A percentile compares a stretch with the other conserved stretches of the same genome.
These are phyloP conservation scores for Schwanniomyces occidentalis DNA, from an alignment of 805 yeast genomes.

Conservation along the genomic window DNA sequence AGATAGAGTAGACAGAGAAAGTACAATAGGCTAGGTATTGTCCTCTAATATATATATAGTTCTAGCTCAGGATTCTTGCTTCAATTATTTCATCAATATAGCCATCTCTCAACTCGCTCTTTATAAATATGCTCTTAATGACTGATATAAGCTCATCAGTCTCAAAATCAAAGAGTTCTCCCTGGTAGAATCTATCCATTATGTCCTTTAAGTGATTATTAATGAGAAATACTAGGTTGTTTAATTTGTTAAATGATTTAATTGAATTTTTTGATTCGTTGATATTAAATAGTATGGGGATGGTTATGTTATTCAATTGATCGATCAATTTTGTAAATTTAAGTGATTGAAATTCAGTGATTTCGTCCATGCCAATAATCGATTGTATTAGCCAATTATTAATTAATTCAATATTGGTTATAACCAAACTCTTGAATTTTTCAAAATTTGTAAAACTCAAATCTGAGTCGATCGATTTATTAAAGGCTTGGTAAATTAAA, in stretches of 20 bases:
- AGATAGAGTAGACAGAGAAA: too few species aligned
- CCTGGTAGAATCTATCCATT: conserved; percentile 51
- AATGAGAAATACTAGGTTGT: conserved; percentile 32
- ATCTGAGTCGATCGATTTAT: conserved; percentile 17
- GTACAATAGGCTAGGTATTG: too few species aligned
- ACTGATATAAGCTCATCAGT: conserved; percentile 47
- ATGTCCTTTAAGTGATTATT: conserved; percentile 46
- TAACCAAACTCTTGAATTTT: conserved; percentile 27
- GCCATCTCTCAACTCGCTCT: conserved; percentile 45
- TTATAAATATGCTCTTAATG: conserved; percentile 45
- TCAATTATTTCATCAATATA: conserved; percentile 48
- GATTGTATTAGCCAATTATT: conserved; percentile 28
- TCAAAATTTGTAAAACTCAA: conserved; percentile 25
- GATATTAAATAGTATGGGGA: conserved; percentile 16
- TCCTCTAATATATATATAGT: too few species aligned
- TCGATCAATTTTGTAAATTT: conserved; percentile 30
- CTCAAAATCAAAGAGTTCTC: conserved; percentile 48
- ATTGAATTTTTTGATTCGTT: conserved; percentile 18
- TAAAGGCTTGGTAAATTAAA: conserved; percentile 24
- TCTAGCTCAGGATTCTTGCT: conserved; percentile 30
- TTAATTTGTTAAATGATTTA: conserved; percentile 26
- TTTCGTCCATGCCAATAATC: conserved; percentile 27
- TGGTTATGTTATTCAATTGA: conserved; percentile 20
- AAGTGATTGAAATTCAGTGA: conserved; percentile 35
- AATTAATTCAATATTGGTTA: conserved; percentile 26